Percentiles rank a stretch among this genome's conserved stretches.
phyloP scores from a whole-genome alignment of 2,329 filamentous ascomycete genomes.

The Aspergillus carbonarius region DNA sequence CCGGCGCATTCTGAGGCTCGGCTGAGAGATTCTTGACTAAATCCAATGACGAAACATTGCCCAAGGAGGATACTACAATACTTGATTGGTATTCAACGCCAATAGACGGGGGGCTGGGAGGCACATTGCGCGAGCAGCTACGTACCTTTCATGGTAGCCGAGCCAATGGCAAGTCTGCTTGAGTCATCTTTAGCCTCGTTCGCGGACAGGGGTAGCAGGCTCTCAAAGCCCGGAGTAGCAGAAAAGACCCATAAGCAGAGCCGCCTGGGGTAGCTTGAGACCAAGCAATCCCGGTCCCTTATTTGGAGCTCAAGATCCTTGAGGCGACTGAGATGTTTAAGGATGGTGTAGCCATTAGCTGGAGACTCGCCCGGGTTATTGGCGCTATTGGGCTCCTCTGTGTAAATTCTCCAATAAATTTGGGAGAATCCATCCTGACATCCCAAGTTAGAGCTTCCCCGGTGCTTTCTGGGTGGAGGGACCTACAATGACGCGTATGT shows the following conservation, averaged over 20 bases:
- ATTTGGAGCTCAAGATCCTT: conserved; percentile 40
- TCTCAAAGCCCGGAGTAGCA: conserved; percentile 38
- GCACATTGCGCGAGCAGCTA: not conserved
- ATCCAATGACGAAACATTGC: conserved; percentile 34
- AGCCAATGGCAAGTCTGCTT: conserved; percentile 31
- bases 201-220: conserved; percentile 29
- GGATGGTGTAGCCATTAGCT: conserved; percentile 37
- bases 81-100: conserved; percentile 2
- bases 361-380: conserved; percentile 32
- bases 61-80: conserved; percentile 34
- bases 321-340: conserved; percentile 40
- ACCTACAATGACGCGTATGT: conserved; percentile 44
- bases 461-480: not conserved
- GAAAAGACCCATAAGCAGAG: conserved; percentile 45
- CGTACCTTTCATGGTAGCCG: conserved; percentile 36
- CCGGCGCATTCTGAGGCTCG: conserved; percentile 24
- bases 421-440: conserved; percentile 43
- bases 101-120: not conserved
- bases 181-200: conserved; percentile 26
- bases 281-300: conserved; percentile 38
- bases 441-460: conserved; percentile 21
- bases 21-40: conserved; percentile 37
- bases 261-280: conserved; percentile 38
- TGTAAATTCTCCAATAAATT: conserved; percentile 46
- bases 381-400: conserved; percentile 34